A percentile compares a stretch with the other conserved stretches of the same genome.
Evolutionary conservation across 169 alveolate species (phyloP).

Genomic region (Plasmodium ovale): DNA sequence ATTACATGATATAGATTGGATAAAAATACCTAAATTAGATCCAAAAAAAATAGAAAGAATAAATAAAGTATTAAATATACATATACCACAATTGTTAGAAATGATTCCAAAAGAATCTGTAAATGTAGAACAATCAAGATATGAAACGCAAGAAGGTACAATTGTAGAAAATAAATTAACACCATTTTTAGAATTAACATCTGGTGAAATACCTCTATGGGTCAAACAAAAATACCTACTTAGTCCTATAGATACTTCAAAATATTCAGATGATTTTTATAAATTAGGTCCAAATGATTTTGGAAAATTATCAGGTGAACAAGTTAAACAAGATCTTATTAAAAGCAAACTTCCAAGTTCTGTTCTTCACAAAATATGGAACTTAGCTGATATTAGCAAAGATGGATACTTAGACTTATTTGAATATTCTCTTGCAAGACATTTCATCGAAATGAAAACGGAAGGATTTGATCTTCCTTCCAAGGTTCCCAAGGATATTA

Average conservation of each 20-base stretch:
- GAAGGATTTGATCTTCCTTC: constrained; percentile 80
- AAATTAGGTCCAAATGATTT: constrained; percentile 68
- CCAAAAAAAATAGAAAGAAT: constrained; percentile 64
- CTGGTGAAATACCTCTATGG: constrained; percentile 71
- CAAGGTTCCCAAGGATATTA: constrained; percentile 65
- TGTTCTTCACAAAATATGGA: constrained; percentile 80
- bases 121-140: constrained; percentile 8
- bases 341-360: constrained; percentile 80
- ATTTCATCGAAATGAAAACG: constrained; percentile 79
- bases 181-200: constrained; percentile 58
- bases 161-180: constrained; percentile 68
- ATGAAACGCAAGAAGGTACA: constrained; percentile 55
- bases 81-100: constrained; percentile 79
- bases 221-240: constrained; percentile 50
- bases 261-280: constrained; percentile 77
- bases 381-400: constrained; percentile 77
- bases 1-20: constrained; percentile 68
- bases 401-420: constrained; percentile 81
- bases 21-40: constrained; percentile 77
- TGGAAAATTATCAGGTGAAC: constrained; percentile 78
- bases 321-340: constrained; percentile 78
- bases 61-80: constrained; percentile 65
- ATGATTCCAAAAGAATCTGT: constrained; percentile 77
- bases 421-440: constrained; percentile 80
- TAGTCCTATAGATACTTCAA: constrained; percentile 63